These are phyloP conservation scores for Tremella mesenterica DNA, from an alignment of 768 basidiomycete species.

Conservation along the genomic window DNA sequence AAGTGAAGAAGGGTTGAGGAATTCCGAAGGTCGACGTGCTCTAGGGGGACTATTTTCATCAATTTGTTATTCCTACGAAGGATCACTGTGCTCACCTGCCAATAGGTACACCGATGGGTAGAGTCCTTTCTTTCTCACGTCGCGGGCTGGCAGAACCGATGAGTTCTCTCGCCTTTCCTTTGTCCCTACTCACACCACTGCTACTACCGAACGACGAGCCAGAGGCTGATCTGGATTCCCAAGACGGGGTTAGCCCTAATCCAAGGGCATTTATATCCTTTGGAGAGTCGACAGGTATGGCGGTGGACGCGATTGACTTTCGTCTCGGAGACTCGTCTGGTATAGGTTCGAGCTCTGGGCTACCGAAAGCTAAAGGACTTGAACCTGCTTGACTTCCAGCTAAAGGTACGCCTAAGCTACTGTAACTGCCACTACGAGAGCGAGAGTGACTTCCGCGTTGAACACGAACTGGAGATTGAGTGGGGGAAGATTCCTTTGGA, in stretches of 20 bases:
- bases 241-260: slow-evolving; percentile 19
- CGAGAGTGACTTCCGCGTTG: not conserved
- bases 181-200: slow-evolving; percentile 15
- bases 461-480: not conserved
- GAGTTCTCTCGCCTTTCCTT: slow-evolving; percentile 29
- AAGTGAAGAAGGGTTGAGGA: slow-evolving; percentile 24
- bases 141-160: slow-evolving; percentile 28
- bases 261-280: slow-evolving; percentile 29
- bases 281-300: not conserved
- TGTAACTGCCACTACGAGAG: slow-evolving; percentile 11
- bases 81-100: slow-evolving; percentile 23
- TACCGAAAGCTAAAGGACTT: slow-evolving; percentile 26
- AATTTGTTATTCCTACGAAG: not conserved
- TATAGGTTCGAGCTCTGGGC: slow-evolving; percentile 20
- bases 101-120: slow-evolving; percentile 5
- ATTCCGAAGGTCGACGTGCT: slow-evolving; percentile 30
- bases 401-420: slow-evolving; percentile 12
- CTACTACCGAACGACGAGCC: slow-evolving; percentile 17
- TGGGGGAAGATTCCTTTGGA: not conserved
- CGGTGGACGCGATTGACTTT: slow-evolving; percentile 3
- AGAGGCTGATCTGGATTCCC: slow-evolving; percentile 19
- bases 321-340: slow-evolving; percentile 8
- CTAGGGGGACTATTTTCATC: slow-evolving; percentile 22
- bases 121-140: slow-evolving; percentile 21
- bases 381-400: slow-evolving; percentile 7